Base-by-base conservation (phyloP, 2,329 filamentous ascomycete genomes). In the Penicillium sp. region DNA sequence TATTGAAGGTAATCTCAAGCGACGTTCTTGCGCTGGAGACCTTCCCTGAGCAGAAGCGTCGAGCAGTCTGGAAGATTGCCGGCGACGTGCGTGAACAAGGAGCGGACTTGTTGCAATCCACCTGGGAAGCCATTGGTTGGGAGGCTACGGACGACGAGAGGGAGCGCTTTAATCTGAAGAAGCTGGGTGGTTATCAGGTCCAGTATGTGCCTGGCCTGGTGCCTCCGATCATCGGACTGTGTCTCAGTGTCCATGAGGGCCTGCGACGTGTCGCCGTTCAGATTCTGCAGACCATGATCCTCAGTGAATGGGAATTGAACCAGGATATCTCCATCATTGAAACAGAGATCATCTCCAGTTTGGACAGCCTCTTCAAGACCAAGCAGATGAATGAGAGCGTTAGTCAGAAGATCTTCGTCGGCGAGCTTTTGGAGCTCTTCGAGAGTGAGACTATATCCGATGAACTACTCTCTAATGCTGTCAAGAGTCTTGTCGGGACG, bases 1-100 rank as follows among this genome's bases (percentile, higher is more conserved):
- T 99, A 27, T 78, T 99, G 25, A 90, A 88, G 64, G 83, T 97
- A 3, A 89, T 99, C 2, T 88, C 89, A 4, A 96, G 90, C 63
- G 84, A 91, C 30, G 88, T 87, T 0, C 79, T 99, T 16, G 91
- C 93, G 0, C 79, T 99, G 31, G 93, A 99, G 67, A 95, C 91
- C 0, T 97, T 96, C 65, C 90, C 93, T 0, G 95, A 99, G 68
- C 93, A 99, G 72, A 99, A 97, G 73, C 80, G 93, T 38, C 79
- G 93, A 47, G 92, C 93, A 0, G 92, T 97, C 1, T 99, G 95
- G 93, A 99, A 97, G 74, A 96, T 99, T 65, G 93, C 92, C 3
- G 93, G 93, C 5, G 95, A 99, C 71, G 89, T 99, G 42, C 82
- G 93, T 48, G 91, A 97, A 68, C 81, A 89, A 57, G 93, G 95